Evolutionary conservation across 495 filamentous ascomycete species (phyloP).

Genomic region (Neurospora sp.): DNA sequence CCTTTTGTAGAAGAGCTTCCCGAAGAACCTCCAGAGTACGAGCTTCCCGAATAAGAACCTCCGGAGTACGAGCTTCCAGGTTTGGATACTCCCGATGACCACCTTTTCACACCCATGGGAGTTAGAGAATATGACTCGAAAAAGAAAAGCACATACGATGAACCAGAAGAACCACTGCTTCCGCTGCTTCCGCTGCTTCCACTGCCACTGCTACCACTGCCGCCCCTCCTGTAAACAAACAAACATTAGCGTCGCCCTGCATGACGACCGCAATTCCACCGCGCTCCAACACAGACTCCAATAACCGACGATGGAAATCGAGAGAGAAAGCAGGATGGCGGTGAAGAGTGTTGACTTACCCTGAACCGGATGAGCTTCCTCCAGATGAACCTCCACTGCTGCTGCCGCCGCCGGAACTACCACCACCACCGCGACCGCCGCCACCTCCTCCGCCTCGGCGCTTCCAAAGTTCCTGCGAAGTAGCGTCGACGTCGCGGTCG

Average conservation of each 20-base stretch:
- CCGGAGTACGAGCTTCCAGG: background rate
- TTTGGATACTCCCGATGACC: background rate
- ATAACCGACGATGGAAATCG: background rate
- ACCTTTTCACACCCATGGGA: background rate
- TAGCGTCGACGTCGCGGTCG: constrained; percentile 11
- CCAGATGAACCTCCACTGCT: constrained; percentile 29
- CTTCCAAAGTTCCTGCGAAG: constrained; percentile 40
- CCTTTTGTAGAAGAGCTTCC: background rate
- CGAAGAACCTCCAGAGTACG: background rate
- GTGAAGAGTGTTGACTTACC: constrained; percentile 4
- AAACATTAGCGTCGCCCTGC: background rate
- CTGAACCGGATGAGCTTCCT: constrained; percentile 2
- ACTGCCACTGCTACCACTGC: constrained; percentile 1
- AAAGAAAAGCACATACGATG: background rate
- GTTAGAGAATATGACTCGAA: background rate
- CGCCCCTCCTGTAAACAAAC: background rate
- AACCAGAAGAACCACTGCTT: constrained; percentile 2
- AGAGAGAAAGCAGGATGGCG: background rate
- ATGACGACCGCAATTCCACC: background rate
- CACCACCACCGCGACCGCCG: constrained; percentile 40
- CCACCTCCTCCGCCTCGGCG: constrained; percentile 45
- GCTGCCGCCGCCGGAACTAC: constrained; percentile 24
- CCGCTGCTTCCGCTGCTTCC: background rate
- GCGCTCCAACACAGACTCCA: background rate
- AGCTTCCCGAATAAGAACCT: background rate